Base-by-base conservation (phyloP, 345 rosid genomes). In the Microcos paniculata region DNA sequence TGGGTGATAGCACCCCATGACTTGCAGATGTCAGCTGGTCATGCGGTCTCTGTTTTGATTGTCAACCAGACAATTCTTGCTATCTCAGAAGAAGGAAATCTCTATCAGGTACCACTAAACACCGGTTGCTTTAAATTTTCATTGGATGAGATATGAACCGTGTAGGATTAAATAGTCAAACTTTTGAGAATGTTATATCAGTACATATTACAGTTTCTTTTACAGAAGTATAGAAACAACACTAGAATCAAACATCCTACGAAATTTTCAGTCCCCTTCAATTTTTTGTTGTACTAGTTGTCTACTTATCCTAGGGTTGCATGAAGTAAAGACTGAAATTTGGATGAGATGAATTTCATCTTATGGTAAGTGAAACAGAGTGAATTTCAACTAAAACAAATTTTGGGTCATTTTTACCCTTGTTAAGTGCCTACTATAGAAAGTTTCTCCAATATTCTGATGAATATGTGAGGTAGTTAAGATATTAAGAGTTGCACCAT, bases 1-100 rank as follows among this genome's bases (percentile, higher is more conserved):
- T 89, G 92, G 96, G 93, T 86, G 63, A 74, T 86, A 61, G 93
- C 90, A 10, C 96, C 90, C 9, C 95, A 86, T 75, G 89, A 89
- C 68, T 84, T 89, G 33, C 87, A 89, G 5, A 0, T 76, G 28
- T 71, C 82, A 19, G 85, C 88, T 19, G 95, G 89, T 30, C 78
- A 61, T 14, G 91, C 90, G 12, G 70, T 76, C 49, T 84, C 83
- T 21, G 86, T 85, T 43, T 81, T 87, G 62, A 70, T 82, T 57
- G 87, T 88, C 77, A 90, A 87, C 77, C 94, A 88, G 78, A 90
- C 85, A 23, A 90, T 90, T 75, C 87, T 90, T 68, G 84, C 90
- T 42, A 80, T 88, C 21, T 85, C 92, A 48, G 89, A 90, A 74
- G 80, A 80, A 74, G 94, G 92, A 80, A 66, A 72, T 38, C 80